Conservation (phyloP, 371 early-diverging fungal genomes). For the Mortierella sp. region DNA sequence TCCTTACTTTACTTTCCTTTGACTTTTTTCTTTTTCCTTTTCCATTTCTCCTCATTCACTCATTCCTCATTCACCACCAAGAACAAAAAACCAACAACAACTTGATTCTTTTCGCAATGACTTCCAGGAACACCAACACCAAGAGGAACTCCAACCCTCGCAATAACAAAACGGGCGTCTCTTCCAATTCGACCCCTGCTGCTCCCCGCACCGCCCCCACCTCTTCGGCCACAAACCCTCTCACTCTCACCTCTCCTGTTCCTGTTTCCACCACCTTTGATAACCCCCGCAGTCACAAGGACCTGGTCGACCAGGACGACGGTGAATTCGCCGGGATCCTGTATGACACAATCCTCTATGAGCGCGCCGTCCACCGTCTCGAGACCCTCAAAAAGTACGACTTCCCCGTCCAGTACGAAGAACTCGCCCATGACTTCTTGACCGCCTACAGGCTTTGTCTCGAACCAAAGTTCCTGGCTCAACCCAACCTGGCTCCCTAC, state of each 20-base stretch:
- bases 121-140: background rate
- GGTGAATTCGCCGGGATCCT: slow-evolving; percentile 40
- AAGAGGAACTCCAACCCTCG: background rate
- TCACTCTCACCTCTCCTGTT: background rate
- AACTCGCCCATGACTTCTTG: slow-evolving; percentile 35
- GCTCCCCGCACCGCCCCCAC: background rate
- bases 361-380: slow-evolving; percentile 43
- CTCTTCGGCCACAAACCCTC: background rate
- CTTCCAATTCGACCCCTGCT: background rate
- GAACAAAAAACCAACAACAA: background rate
- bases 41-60: background rate
- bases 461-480: slow-evolving; percentile 31
- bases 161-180: background rate
- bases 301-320: slow-evolving; percentile 18
- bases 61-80: background rate
- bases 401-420: slow-evolving; percentile 36
- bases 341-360: slow-evolving; percentile 42
- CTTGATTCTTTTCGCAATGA: background rate
- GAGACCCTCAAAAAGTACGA: slow-evolving; percentile 30
- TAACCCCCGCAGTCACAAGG: background rate
- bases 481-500: slow-evolving; percentile 20
- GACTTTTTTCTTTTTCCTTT: background rate
- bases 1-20: background rate
- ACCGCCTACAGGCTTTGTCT: slow-evolving; percentile 31
- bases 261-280: background rate